Conservation (phyloP, 176 grass and related monocot genomes). For the Oryza rufipogon region DNA sequence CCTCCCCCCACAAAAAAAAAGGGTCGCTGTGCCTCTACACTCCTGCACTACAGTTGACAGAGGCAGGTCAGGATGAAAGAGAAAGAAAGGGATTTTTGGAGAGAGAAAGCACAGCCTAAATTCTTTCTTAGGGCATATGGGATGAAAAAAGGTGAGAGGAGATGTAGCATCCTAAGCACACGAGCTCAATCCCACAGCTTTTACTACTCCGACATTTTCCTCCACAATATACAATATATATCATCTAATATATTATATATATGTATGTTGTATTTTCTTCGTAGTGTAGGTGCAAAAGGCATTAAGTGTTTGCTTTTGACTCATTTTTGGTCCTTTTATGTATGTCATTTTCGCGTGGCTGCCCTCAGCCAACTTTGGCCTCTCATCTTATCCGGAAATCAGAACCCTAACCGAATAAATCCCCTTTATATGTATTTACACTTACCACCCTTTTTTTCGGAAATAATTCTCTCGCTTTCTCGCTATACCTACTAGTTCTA, state of each 20-base stretch:
- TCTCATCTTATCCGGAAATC: background rate
- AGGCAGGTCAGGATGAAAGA: conserved; percentile 6
- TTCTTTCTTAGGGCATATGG: conserved; percentile 28
- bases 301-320: conserved; percentile 7
- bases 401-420: background rate
- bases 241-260: background rate
- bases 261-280: background rate
- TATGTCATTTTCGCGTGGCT: conserved; percentile 52
- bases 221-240: background rate
- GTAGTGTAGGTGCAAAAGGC: background rate
- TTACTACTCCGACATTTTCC: background rate
- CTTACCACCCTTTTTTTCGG: background rate
- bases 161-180: conserved; percentile 38
- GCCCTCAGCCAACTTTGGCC: conserved; percentile 15
- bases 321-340: conserved; percentile 1
- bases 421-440: background rate
- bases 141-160: conserved; percentile 37
- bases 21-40: background rate
- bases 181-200: conserved; percentile 17
- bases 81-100: conserved; percentile 26
- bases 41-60: background rate
- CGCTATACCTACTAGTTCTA: background rate
- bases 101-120: conserved; percentile 36
- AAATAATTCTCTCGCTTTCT: background rate
- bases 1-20: background rate